Evolutionary conservation across 305 asterid genomes (phyloP), one percentile per base, ranked within the genome.

Genomic region (Fraxinus albicans): DNA sequence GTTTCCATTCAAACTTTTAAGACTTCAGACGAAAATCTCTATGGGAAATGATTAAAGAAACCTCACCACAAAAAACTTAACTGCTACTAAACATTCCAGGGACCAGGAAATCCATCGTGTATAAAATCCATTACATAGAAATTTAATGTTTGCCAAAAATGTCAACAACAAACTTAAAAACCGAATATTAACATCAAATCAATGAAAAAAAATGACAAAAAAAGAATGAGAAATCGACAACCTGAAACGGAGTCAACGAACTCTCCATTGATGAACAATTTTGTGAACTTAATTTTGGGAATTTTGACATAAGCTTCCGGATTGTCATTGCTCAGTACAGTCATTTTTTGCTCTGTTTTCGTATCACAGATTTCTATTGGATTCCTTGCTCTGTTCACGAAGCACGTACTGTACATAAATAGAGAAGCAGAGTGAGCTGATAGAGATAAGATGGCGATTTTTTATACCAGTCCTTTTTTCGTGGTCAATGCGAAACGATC

Each of bases 201-300:
- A 38, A 31, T 15, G 4, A 19, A 42, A 40, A 50, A 79, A 7
- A 7, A 15, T 13, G 6, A 29, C 23, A 34, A 36, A 7, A 38
- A 38, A n/a, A 74, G 8, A 58, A 10, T 19, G 4, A 23, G 27
- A 69, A 58, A 21, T 10, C 25, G n/a, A 19, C 67, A 53, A 89
- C 93, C 93, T 86, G 93, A 90, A 72, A 89, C 8, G 29, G 91
- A 79, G 83, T 85, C 87, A 4, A 89, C 85, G 84, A 86, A 90
- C 7, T 88, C 74, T 9, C 93, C 93, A 73, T 90, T 85, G 91
- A 89, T 89, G 92, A 90, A 89, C 58, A 90, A 88, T 79, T 87
- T 85, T 7, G 91, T 90, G 77, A 89, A 29, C 31, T 87, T 88
- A 84, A 90, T 85, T 58, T 84, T 36, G 77, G 91, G 90, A 67